Evolutionary conservation across 148 eudicot species (phyloP), one percentile per base, ranked within the genome.

Genomic region (Rhododendron henanense): DNA sequence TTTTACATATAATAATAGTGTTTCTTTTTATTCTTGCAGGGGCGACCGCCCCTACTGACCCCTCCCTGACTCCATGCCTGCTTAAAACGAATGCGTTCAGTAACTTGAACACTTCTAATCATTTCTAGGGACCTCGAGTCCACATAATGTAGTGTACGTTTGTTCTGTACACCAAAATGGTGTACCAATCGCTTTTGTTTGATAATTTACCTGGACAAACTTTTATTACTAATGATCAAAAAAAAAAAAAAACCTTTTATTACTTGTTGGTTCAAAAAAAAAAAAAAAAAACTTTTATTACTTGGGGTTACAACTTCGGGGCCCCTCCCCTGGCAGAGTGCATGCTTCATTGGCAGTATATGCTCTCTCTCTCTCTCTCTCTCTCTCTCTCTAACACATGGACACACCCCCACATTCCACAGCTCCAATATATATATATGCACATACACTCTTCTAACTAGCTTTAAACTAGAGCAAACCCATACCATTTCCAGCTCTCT

Each of bases 401-500:
- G 71, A 71, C 39, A 31, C 76, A 31, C 15, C 11, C 16, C 5
- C 19, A 71, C 76, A 71, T 31, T 31, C 76, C 76, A 31, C 73
- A 65, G 73, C 31, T 55, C 33, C 13, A n/a, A 89, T 86, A 86
- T 89, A 89, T 86, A 89, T 89, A 85, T 77, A 47, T 47, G 50
- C 50, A 82, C 77, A 84, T 11, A 69, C 74, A 37, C 47, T 13
- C 76, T 53, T 83, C 35, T 69, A 47, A 76, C 83, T 25, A 86
- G 83, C 76, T 71, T 84, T 23, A 79, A 86, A 82, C 81, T 25
- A 83, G 89, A 90, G 48, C 82, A 87, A 88, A 5, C 79, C 86
- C 90, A 86, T 86, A 73, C 85, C 88, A 81, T 85, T 87, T 65
- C 81, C 86, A 82, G 74, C 88, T 83, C 84, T 67, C 79, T 78